Evolutionary conservation across 2,329 filamentous ascomycete genomes (phyloP).

Genomic region (Elsinoe ampelina): DNA sequence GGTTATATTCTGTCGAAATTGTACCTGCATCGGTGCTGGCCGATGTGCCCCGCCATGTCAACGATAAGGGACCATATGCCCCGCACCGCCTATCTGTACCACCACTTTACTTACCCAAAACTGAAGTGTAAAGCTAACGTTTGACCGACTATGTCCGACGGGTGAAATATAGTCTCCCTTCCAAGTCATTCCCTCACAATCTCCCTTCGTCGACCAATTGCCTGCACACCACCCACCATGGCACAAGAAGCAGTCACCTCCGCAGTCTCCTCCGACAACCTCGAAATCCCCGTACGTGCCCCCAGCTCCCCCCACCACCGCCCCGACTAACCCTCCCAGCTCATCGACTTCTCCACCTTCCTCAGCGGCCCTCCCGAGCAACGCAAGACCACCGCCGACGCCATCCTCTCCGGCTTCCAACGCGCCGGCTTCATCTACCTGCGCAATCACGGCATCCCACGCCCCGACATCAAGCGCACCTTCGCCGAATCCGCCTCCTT

Average conservation of each 20-base stretch:
- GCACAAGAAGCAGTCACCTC: conserved; percentile 20
- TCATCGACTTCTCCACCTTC: conserved; percentile 68
- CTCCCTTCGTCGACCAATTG: background rate
- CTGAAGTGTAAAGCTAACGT: background rate
- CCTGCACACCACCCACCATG: background rate
- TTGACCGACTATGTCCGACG: background rate
- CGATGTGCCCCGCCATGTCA: conserved; percentile 7
- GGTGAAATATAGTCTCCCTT: background rate
- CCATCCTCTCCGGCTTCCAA: conserved; percentile 69
- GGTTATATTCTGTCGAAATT: background rate
- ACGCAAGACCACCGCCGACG: conserved; percentile 46
- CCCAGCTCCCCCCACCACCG: background rate
- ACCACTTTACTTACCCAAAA: conserved; percentile 9
- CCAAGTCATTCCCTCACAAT: background rate
- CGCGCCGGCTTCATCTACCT: conserved; percentile 84
- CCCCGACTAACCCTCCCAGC: conserved; percentile 26
- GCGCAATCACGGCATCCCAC: conserved; percentile 63
- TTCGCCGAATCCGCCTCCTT: conserved; percentile 52
- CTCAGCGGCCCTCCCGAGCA: conserved; percentile 58
- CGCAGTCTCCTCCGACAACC: conserved; percentile 24
- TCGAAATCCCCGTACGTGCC: conserved; percentile 17
- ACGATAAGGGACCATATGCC: background rate
- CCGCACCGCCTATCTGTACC: conserved; percentile 11
- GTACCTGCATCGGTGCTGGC: conserved; percentile 3
- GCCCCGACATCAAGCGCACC: conserved; percentile 28